These are phyloP conservation scores for Ilex paraguariensis DNA, from an alignment of 305 asterid genomes.

Conservation along the genomic window DNA sequence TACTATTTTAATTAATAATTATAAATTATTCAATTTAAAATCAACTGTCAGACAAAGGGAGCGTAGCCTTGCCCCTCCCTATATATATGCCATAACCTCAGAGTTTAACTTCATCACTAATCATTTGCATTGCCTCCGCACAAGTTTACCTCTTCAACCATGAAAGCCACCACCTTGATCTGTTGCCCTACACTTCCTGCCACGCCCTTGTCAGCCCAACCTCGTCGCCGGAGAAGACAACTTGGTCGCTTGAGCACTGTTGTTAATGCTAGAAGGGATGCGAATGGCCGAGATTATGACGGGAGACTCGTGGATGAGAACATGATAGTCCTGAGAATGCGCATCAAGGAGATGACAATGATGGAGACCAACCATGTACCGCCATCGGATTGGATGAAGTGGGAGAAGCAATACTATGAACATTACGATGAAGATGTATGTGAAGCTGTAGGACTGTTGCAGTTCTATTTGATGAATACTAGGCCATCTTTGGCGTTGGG, in stretches of 20 bases:
- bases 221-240: conserved; percentile 5
- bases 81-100: no score
- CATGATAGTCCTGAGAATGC: conserved; percentile 48
- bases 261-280: conserved; percentile 23
- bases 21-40: no score
- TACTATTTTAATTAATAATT: no score
- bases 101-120: neutral
- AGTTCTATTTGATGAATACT: conserved; percentile 44
- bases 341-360: conserved; percentile 52
- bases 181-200: conserved; percentile 16
- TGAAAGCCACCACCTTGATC: conserved; percentile 5
- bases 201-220: neutral
- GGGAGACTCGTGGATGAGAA: conserved; percentile 42
- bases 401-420: conserved; percentile 50
- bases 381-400: conserved; percentile 39
- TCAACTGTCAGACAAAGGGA: no score
- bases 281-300: neutral
- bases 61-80: no score
- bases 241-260: neutral
- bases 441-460: conserved; percentile 42
- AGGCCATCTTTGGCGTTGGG: conserved; percentile 68
- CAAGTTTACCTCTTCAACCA: neutral
- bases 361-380: conserved; percentile 14
- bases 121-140: conserved; percentile 3
- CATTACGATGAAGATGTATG: conserved; percentile 40